Evolutionary conservation across 164 flowering plant species (phyloP), one percentile per base, ranked within the genome.

Genomic region (Liquidambar formosana): DNA sequence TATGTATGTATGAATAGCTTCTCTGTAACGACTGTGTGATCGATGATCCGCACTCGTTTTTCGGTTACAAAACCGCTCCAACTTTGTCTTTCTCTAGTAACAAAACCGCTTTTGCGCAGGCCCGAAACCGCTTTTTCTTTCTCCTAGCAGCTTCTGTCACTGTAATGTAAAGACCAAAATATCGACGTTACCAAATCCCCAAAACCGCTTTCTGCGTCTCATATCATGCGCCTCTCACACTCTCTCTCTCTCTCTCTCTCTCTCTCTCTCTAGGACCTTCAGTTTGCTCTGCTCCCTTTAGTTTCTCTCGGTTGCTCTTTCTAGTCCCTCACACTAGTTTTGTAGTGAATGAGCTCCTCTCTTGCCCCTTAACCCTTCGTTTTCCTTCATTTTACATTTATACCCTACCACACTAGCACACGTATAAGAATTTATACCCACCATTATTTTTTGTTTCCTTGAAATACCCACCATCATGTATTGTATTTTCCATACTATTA

Each of bases 1-100:
- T 19, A 52, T 21, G 19, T 21, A 21, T 52, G 5, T n/a, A n/a
- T 0, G 13, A 5, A 21, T 23, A 22, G 12, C 10, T 1, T 46
- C 44, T 68, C 51, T 65, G 77, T 66, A 67, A 65, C 69, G 72
- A 63, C 63, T 63, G 61, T 44, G 73, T 28, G 16, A 22, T 64
- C 22, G 21, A 64, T 64, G 66, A n/a, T 52, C n/a, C 23, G 23
- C 63, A 19, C 47, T 61, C 46, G 48, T 26, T 18, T 21, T 48
- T 79, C 82, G 26, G 82, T 79, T 79, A 79, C 83, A 74, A 76
- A 65, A 68, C 72, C 67, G 43, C 72, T 61, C 62, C 58, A 8
- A 13, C 65, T 52, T 73, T 71, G 46, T 59, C 72, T 59, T n/a
- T 56, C 61, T 53, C 47, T n/a, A n/a, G 27, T 10, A 18, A 27